Percentiles rank a stretch among this genome's conserved stretches.
Evolutionary conservation across 345 rosid genomes (phyloP).

Genomic region (Streptanthus diversifolius): DNA sequence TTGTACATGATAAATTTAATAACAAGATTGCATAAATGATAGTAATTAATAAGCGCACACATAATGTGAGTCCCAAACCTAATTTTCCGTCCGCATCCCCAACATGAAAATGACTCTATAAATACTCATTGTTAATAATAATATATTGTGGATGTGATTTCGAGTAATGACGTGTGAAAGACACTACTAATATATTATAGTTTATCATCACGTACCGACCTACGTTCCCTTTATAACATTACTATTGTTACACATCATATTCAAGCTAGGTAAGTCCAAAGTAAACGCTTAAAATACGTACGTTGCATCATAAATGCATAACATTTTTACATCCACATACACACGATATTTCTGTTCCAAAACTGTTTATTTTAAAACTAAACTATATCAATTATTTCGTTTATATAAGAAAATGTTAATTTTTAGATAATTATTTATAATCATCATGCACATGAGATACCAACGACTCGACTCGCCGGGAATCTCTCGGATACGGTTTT

Average conservation of each 20-base stretch:
- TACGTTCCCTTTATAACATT: background rate
- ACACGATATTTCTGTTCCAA: constrained; percentile 13
- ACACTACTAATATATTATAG: no score
- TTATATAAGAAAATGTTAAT: background rate
- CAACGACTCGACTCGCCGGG: constrained; percentile 42
- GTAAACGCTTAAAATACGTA: background rate
- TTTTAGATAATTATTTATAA: background rate
- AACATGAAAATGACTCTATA: constrained; percentile 17
- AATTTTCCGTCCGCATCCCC: background rate
- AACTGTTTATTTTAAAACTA: background rate
- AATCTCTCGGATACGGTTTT: constrained; percentile 74
- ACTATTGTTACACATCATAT: constrained; percentile 6
- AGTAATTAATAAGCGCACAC: background rate
- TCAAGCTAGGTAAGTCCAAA: background rate
- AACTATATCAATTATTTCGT: background rate
- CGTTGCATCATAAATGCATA: constrained; percentile 18
- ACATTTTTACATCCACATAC: background rate
- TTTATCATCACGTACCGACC: background rate
- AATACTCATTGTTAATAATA: background rate
- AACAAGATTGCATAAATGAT: background rate
- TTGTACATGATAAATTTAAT: background rate
- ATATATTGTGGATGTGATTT: background rate
- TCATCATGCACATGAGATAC: constrained; percentile 52
- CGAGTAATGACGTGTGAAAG: no score
- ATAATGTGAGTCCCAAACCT: constrained; percentile 27